phyloP scores from a whole-genome alignment of 2,329 filamentous ascomycete genomes.

The Alternaria sp. region DNA sequence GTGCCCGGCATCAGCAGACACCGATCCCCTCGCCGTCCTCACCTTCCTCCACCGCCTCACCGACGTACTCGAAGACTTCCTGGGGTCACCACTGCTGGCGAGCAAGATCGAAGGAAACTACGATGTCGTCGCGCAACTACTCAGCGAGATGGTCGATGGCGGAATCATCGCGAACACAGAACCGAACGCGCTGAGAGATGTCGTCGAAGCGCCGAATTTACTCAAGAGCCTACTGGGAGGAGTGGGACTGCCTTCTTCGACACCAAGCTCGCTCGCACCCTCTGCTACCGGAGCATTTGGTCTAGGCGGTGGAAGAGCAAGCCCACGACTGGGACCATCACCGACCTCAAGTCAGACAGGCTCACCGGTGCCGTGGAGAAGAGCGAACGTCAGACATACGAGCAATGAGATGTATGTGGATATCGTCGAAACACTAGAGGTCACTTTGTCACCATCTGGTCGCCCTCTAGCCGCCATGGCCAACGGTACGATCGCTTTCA shows the following conservation, averaged over 20 bases:
- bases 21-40: constrained; percentile 85
- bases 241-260: constrained; percentile 73
- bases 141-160: constrained; percentile 96
- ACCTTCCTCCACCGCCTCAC: constrained; percentile 94
- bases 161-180: constrained; percentile 90
- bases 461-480: constrained; percentile 84
- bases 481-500: constrained; percentile 93
- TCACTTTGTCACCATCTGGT: constrained; percentile 89
- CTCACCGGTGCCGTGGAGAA: constrained; percentile 80
- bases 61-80: constrained; percentile 92
- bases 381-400: constrained; percentile 91
- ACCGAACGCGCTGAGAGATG: constrained; percentile 86
- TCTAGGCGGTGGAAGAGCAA: constrained; percentile 22
- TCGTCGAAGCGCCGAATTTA: constrained; percentile 89
- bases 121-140: constrained; percentile 89
- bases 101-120: constrained; percentile 88
- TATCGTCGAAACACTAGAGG: constrained; percentile 85
- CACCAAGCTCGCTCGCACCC: constrained; percentile 38
- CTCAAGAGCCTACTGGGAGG: constrained; percentile 88
- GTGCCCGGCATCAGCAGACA: constrained; percentile 82
- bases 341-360: constrained; percentile 40
- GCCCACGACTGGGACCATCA: constrained; percentile 30
- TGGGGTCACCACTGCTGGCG: constrained; percentile 84
- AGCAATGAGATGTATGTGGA: constrained; percentile 98
- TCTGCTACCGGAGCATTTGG: constrained; percentile 15